These are phyloP conservation scores for Botrytis fabae DNA, from an alignment of 2,329 filamentous ascomycete genomes.

Conservation along the genomic window DNA sequence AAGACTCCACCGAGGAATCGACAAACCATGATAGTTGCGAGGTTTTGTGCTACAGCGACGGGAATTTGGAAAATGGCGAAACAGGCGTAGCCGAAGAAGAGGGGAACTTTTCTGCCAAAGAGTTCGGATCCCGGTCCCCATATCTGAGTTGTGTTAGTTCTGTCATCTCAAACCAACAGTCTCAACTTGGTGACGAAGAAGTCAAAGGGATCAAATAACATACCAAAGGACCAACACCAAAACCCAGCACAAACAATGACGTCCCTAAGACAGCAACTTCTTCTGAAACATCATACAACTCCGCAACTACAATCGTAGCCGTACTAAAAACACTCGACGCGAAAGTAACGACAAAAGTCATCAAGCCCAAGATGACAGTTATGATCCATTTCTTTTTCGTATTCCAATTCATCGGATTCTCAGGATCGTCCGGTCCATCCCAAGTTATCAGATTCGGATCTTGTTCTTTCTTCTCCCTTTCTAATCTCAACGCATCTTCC, in stretches of 20 bases:
- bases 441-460: slow-evolving; percentile 26
- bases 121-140: slow-evolving; percentile 49
- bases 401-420: slow-evolving; percentile 30
- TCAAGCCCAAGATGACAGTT: slow-evolving; percentile 37
- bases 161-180: neutral
- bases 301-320: slow-evolving; percentile 30
- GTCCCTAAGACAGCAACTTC: slow-evolving; percentile 63
- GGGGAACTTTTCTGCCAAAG: slow-evolving; percentile 50
- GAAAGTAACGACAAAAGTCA: slow-evolving; percentile 43
- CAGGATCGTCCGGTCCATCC: slow-evolving; percentile 26
- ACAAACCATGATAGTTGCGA: slow-evolving; percentile 54
- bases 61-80: slow-evolving; percentile 57
- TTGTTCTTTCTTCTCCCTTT: neutral
- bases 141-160: slow-evolving; percentile 28
- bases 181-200: neutral
- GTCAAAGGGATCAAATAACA: slow-evolving; percentile 26
- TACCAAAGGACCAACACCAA: slow-evolving; percentile 69
- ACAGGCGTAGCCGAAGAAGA: slow-evolving; percentile 50
- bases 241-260: slow-evolving; percentile 65
- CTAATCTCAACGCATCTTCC: neutral
- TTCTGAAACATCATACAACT: slow-evolving; percentile 31
- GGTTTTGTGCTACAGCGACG: slow-evolving; percentile 53
- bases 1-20: slow-evolving; percentile 56
- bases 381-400: slow-evolving; percentile 34
- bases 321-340: slow-evolving; percentile 37